Percentiles rank a stretch among this genome's conserved stretches.
Conservation (phyloP, 495 filamentous ascomycete genomes). For the Echria macrotheca region DNA sequence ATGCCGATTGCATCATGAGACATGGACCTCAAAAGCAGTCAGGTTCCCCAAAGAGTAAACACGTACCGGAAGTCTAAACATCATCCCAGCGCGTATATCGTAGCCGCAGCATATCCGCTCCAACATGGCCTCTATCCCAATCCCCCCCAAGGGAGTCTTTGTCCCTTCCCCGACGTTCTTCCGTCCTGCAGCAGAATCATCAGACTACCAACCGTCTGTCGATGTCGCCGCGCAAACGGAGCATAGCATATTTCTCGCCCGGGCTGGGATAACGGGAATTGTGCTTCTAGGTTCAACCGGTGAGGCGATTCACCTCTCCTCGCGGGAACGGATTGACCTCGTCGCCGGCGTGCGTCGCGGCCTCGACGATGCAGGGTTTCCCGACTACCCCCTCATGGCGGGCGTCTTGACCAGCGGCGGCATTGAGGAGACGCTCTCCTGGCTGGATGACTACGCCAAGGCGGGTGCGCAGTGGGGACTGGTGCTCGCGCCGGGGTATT, state of each 20-base stretch:
- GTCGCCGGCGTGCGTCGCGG: conserved; percentile 47
- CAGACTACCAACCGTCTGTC: conserved; percentile 17
- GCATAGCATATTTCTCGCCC: conserved; percentile 60
- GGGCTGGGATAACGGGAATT: conserved; percentile 55
- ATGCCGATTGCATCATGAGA: conserved; percentile 6
- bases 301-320: conserved; percentile 61
- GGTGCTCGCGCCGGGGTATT: conserved; percentile 54
- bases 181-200: conserved; percentile 10
- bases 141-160: conserved; percentile 38
- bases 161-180: conserved; percentile 45
- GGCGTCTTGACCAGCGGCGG: conserved; percentile 58
- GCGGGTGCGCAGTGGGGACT: conserved; percentile 62
- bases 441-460: conserved; percentile 49
- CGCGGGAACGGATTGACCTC: conserved; percentile 53
- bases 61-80: neutral
- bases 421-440: conserved; percentile 57
- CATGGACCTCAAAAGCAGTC: too few relatives aligned
- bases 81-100: too few relatives aligned
- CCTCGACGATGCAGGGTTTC: conserved; percentile 51
- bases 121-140: conserved; percentile 4
- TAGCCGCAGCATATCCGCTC: too few relatives aligned
- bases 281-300: conserved; percentile 64
- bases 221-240: conserved; percentile 52
- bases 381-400: conserved; percentile 61
- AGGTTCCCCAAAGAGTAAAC: neutral